Percentiles rank a stretch among this genome's conserved stretches.
Conservation (phyloP, 2,329 filamentous ascomycete species). For the Emmonsia crescens region DNA sequence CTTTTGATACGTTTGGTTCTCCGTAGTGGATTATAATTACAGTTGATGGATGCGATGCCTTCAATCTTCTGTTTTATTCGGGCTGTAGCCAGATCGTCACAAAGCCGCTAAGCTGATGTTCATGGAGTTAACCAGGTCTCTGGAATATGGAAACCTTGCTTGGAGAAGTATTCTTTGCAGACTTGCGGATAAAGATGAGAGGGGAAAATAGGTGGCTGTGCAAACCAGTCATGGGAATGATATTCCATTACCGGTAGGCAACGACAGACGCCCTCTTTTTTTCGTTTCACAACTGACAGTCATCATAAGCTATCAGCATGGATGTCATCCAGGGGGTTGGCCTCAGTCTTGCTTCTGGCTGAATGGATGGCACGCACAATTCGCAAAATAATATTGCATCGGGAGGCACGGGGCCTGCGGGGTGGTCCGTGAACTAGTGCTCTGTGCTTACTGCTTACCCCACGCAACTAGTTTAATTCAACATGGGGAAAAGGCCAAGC, state of each 20-base stretch:
- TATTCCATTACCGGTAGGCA: not conserved
- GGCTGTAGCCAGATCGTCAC: not conserved
- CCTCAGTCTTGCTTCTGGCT: not conserved
- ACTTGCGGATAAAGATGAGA: not conserved
- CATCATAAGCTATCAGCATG: not conserved
- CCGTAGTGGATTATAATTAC: not conserved
- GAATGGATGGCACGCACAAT: not conserved
- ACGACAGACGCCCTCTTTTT: not conserved
- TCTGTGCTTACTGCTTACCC: not conserved
- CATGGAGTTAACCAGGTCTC: not conserved
- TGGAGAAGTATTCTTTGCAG: not conserved
- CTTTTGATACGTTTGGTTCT: not conserved
- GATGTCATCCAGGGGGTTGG: not conserved
- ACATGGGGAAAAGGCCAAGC: not conserved
- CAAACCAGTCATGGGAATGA: not conserved
- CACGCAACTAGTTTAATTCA: not conserved
- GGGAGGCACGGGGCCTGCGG: not conserved
- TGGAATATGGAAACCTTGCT: not conserved
- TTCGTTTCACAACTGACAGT: not conserved
- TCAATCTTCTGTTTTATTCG: not conserved
- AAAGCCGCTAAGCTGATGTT: not conserved
- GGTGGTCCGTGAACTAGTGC: not conserved
- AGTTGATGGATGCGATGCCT: not conserved
- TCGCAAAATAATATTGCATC: not conserved
- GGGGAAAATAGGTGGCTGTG: not conserved